phyloP scores from a whole-genome alignment of 176 grass and related monocot genomes.

The Triticum urartu region DNA sequence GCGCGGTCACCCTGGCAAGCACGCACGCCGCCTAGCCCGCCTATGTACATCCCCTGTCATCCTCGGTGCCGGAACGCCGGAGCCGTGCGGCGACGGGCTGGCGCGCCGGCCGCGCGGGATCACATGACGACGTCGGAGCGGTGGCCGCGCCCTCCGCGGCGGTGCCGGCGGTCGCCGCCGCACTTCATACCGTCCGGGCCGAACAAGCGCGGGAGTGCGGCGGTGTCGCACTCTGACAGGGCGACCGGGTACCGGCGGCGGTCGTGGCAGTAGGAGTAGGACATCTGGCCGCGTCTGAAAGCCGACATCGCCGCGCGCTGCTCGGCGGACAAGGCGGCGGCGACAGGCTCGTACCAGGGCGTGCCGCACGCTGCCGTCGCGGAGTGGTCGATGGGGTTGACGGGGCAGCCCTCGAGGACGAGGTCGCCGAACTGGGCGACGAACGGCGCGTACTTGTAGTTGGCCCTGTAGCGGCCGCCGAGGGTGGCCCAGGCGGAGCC shows the following conservation, averaged over 20 bases:
- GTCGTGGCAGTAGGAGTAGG: constrained; percentile 91
- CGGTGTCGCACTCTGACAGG: constrained; percentile 49
- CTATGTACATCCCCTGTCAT: background rate
- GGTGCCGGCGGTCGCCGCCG: constrained; percentile 40
- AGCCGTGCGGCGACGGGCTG: background rate
- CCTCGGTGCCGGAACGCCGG: background rate
- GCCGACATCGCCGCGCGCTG: constrained; percentile 46
- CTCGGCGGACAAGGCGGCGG: constrained; percentile 23
- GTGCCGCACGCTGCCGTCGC: constrained; percentile 16
- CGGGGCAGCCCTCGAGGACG: constrained; percentile 63
- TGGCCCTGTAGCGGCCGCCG: constrained; percentile 77
- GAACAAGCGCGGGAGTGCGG: constrained; percentile 20
- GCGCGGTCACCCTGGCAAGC: background rate
- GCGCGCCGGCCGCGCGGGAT: background rate
- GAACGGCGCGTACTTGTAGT: constrained; percentile 94
- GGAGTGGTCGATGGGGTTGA: constrained; percentile 29
- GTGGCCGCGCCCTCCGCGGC: constrained; percentile 26
- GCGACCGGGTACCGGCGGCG: constrained; percentile 42
- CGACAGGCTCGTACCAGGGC: background rate
- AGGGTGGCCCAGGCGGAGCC: constrained; percentile 85
- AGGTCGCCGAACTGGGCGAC: constrained; percentile 76
- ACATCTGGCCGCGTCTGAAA: constrained; percentile 63
- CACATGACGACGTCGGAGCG: constrained; percentile 43
- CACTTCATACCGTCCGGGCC: constrained; percentile 54
- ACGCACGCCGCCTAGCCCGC: background rate